Evolutionary conservation across 495 filamentous ascomycete species (phyloP).

Genomic region (Penicillium mononematosum): DNA sequence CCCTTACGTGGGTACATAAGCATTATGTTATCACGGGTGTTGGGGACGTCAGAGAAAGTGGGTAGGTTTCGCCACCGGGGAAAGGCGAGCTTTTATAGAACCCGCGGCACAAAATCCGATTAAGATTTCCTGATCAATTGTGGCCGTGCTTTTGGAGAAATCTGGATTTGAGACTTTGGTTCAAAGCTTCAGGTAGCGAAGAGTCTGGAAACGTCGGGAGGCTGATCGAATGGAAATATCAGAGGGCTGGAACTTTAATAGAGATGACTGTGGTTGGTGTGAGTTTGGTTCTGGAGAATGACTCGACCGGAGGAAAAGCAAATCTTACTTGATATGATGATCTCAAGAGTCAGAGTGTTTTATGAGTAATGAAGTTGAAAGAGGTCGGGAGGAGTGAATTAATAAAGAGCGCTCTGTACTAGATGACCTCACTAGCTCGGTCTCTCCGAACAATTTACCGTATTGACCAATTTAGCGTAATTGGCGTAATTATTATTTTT

Average conservation of each 20-base stretch:
- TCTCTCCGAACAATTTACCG: conserved; percentile 6
- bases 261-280: conserved; percentile 7
- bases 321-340: conserved; percentile 18
- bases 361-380: conserved; percentile 25
- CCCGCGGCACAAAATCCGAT: conserved; percentile 33
- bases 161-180: conserved; percentile 12
- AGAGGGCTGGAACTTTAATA: conserved; percentile 24
- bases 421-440: conserved; percentile 10
- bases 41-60: conserved; percentile 34
- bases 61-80: conserved; percentile 37
- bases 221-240: conserved; percentile 18
- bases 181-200: conserved; percentile 23
- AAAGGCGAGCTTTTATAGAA: conserved; percentile 34
- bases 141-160: conserved; percentile 15
- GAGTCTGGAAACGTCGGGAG: conserved; percentile 42
- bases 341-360: conserved; percentile 11
- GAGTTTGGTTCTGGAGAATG: conserved; percentile 24
- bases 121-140: conserved; percentile 24
- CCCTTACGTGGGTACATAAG: conserved; percentile 52
- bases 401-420: conserved; percentile 16
- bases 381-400: conserved; percentile 13
- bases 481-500: not conserved
- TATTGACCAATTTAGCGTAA: not conserved
- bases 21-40: conserved; percentile 43
- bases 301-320: conserved; percentile 21